A percentile compares a stretch with the other conserved stretches of the same genome.
These are phyloP conservation scores for Cucumis melo DNA, from an alignment of 306 rosid species.

Conservation along the genomic window DNA sequence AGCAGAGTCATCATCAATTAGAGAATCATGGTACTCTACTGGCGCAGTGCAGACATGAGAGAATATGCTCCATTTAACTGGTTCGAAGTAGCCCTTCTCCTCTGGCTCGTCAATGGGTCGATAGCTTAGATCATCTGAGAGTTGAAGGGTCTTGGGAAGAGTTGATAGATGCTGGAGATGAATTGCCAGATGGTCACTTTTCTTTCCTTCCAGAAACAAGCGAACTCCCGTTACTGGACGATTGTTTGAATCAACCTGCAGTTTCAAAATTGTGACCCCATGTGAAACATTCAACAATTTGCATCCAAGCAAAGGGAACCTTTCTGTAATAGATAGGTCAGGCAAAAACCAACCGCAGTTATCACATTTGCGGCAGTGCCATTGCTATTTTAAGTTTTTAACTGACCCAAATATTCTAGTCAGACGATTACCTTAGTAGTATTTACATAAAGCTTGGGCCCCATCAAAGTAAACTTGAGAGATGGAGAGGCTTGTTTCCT, in stretches of 20 bases:
- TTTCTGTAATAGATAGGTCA: background rate
- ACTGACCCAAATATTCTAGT: background rate
- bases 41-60: constrained; percentile 84
- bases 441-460: constrained; percentile 83
- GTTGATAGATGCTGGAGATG: constrained; percentile 87
- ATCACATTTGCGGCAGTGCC: background rate
- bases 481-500: constrained; percentile 50
- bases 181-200: constrained; percentile 50
- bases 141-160: constrained; percentile 39
- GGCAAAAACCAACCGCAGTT: background rate
- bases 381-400: background rate
- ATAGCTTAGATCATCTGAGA: constrained; percentile 39
- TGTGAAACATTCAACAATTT: background rate
- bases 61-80: constrained; percentile 70
- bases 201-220: constrained; percentile 72
- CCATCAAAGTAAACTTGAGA: constrained; percentile 66
- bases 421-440: constrained; percentile 48
- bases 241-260: constrained; percentile 53
- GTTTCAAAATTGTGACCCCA: background rate
- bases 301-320: background rate
- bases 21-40: constrained; percentile 39
- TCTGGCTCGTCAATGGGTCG: constrained; percentile 35
- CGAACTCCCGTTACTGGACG: constrained; percentile 81
- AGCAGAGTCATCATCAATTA: constrained; percentile 36
- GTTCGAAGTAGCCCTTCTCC: constrained; percentile 47